These are phyloP conservation scores for Apiospora saccharicola DNA, from an alignment of 2,329 filamentous ascomycete genomes.

Conservation along the genomic window DNA sequence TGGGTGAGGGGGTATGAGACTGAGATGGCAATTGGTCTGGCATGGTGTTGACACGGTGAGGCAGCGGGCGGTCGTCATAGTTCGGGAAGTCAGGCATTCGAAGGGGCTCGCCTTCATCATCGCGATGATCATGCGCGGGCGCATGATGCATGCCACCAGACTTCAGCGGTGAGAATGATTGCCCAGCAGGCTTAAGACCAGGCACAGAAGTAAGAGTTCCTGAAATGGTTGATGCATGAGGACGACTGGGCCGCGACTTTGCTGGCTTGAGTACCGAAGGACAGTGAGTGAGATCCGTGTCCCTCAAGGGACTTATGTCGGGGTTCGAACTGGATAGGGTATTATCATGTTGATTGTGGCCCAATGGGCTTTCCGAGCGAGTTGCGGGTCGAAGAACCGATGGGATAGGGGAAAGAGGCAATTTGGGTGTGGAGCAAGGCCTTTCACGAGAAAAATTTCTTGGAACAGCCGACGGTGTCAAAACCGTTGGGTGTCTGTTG, in stretches of 20 bases:
- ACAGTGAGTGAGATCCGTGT: constrained; percentile 18
- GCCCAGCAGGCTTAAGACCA: constrained; percentile 21
- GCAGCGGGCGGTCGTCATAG: neutral
- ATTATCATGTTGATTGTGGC: neutral
- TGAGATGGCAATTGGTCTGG: constrained; percentile 29
- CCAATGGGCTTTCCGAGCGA: constrained; percentile 19
- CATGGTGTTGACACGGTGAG: constrained; percentile 33
- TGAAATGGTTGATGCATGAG: neutral
- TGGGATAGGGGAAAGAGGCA: constrained; percentile 21
- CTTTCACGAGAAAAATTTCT: constrained; percentile 13
- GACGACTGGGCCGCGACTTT: neutral
- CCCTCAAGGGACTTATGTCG: neutral
- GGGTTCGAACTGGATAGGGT: neutral
- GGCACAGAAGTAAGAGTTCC: neutral
- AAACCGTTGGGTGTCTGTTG: constrained; percentile 28
- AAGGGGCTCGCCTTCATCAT: neutral
- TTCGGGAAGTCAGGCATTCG: neutral
- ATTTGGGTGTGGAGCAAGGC: neutral
- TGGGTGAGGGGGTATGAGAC: constrained; percentile 25
- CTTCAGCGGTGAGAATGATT: neutral
- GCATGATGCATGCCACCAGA: neutral
- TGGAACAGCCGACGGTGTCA: constrained; percentile 33
- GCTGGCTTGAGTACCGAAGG: constrained; percentile 28
- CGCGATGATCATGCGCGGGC: neutral
- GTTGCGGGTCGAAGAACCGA: neutral